Conservation (phyloP, 202 grass and related monocot genomes). For the Dendrocalamus latiflorus region DNA sequence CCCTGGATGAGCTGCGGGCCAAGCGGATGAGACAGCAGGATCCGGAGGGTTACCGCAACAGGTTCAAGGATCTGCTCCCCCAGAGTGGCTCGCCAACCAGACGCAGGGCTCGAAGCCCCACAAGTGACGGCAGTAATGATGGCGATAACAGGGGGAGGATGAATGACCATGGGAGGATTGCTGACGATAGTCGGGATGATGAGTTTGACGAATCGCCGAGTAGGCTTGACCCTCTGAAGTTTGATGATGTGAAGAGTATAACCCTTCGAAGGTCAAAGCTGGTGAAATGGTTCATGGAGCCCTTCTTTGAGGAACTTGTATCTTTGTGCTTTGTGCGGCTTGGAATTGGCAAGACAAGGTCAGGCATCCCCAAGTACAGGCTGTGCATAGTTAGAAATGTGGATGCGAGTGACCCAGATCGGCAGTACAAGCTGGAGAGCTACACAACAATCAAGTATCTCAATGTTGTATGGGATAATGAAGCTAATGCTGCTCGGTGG, state of each 20-base stretch:
- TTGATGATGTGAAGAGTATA: conserved; percentile 75
- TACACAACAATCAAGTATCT: conserved; percentile 78
- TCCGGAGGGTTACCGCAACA: conserved; percentile 53
- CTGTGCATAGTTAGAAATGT: conserved; percentile 81
- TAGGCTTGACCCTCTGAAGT: conserved; percentile 60
- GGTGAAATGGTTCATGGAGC: conserved; percentile 98
- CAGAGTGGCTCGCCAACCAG: conserved; percentile 24
- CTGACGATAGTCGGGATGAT: conserved; percentile 53
- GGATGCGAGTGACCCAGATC: conserved; percentile 69
- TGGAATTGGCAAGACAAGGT: conserved; percentile 72
- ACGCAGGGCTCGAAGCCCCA: conserved; percentile 44
- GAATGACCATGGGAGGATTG: conserved; percentile 41
- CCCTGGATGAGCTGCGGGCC: conserved; percentile 60
- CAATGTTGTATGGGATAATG: conserved; percentile 72
- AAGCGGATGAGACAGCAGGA: conserved; percentile 68
- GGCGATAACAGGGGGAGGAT: conserved; percentile 38
- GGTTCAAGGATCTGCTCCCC: conserved; percentile 35
- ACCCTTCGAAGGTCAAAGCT: conserved; percentile 75
- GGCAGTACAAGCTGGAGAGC: conserved; percentile 68
- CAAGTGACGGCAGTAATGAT: conserved; percentile 51
- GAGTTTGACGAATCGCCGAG: conserved; percentile 77
- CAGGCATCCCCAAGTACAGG: conserved; percentile 62
- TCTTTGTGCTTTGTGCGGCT: conserved; percentile 76
- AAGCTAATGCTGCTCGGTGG: conserved; percentile 65
- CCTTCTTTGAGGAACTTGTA: conserved; percentile 84